Percentiles rank a stretch among this genome's conserved stretches.
Evolutionary conservation across 2,329 filamentous ascomycete genomes (phyloP).

Genomic region (Dothistroma septosporum): DNA sequence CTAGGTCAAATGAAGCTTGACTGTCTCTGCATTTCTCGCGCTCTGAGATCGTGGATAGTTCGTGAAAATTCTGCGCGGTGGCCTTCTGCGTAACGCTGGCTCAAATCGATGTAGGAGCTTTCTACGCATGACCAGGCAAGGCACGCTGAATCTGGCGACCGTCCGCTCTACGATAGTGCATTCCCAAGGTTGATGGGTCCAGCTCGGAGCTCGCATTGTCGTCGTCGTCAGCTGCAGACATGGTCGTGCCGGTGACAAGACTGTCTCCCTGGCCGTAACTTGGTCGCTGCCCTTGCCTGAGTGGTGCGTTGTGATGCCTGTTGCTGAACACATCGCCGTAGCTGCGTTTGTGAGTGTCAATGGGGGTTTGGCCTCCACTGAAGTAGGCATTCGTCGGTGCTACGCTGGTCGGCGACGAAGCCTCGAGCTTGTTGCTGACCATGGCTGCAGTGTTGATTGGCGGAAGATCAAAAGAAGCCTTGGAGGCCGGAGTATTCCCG

Average conservation of each 20-base stretch:
- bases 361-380: slow-evolving; percentile 14
- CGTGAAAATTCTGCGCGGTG: too few species aligned
- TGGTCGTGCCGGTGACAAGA: slow-evolving; percentile 7
- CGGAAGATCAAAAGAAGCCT: slow-evolving; percentile 33
- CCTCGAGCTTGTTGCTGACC: slow-evolving; percentile 36
- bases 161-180: slow-evolving; percentile 48
- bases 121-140: slow-evolving; percentile 21
- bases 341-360: slow-evolving; percentile 43
- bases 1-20: neutral
- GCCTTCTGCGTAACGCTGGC: neutral
- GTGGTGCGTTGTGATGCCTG: slow-evolving; percentile 40
- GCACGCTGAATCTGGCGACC: slow-evolving; percentile 34
- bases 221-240: slow-evolving; percentile 33
- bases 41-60: too few species aligned
- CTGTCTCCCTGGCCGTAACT: slow-evolving; percentile 16
- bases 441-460: slow-evolving; percentile 41
- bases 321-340: slow-evolving; percentile 43
- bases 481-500: slow-evolving; percentile 20
- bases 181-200: slow-evolving; percentile 33
- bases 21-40: neutral
- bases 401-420: slow-evolving; percentile 43
- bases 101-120: neutral
- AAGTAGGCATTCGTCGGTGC: slow-evolving; percentile 31
- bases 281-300: slow-evolving; percentile 45
- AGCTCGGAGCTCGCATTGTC: slow-evolving; percentile 23